These are phyloP conservation scores for Trichoderma sp. DNA, from an alignment of 2,329 filamentous ascomycete species.

Conservation along the genomic window DNA sequence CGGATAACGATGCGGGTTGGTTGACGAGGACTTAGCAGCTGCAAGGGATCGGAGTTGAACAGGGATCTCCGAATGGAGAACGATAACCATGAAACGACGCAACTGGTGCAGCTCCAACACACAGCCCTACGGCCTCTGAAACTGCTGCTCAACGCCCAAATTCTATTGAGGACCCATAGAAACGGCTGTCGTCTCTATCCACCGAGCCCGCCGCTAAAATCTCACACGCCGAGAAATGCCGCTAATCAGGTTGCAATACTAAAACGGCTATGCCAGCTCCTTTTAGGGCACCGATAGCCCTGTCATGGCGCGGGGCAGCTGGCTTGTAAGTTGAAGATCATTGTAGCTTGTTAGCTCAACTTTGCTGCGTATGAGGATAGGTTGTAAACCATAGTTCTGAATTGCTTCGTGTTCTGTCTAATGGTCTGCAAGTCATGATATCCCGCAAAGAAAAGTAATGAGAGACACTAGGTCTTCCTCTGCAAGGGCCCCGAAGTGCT, in stretches of 20 bases:
- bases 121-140: slow-evolving; percentile 9
- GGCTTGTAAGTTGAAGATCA: slow-evolving; percentile 4
- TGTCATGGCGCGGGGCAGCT: neutral
- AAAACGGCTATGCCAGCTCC: neutral
- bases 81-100: neutral
- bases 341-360: neutral
- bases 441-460: neutral
- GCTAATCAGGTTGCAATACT: neutral
- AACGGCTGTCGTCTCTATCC: neutral
- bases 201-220: slow-evolving; percentile 7
- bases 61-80: neutral
- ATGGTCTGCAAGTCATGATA: neutral
- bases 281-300: neutral
- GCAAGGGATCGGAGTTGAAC: neutral
- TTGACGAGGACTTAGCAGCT: neutral
- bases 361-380: neutral
- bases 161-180: neutral
- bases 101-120: neutral
- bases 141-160: neutral
- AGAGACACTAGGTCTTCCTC: neutral
- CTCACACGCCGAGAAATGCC: slow-evolving; percentile 4
- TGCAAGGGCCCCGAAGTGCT: neutral
- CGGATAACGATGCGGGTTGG: neutral
- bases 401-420: neutral
- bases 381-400: neutral